Conservation (phyloP, 371 early-diverging fungal species). For the Mycotypha africana region DNA sequence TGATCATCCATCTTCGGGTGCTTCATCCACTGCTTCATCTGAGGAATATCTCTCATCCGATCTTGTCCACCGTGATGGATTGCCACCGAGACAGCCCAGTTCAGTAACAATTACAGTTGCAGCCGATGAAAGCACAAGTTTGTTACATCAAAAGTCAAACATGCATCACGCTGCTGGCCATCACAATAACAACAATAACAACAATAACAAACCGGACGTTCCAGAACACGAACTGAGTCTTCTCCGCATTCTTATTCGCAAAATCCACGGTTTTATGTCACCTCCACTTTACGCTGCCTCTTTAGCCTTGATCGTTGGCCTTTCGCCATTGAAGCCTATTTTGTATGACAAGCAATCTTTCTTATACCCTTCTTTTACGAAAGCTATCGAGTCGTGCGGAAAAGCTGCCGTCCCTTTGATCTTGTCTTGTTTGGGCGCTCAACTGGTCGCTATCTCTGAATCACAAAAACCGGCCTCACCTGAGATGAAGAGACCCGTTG, state of each 20-base stretch:
- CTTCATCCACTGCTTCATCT: no score
- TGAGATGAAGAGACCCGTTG: constrained; percentile 24
- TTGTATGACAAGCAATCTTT: constrained; percentile 46
- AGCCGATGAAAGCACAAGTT: not conserved
- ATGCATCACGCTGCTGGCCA: no score
- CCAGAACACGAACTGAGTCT: constrained; percentile 1
- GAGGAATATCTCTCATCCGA: no score
- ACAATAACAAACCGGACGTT: not conserved
- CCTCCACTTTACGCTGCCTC: constrained; percentile 64
- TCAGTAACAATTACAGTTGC: not conserved
- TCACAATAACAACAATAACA: not conserved
- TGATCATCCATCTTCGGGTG: no score
- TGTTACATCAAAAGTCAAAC: no score
- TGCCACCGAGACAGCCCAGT: not conserved
- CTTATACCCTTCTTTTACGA: constrained; percentile 51
- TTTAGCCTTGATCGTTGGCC: constrained; percentile 52
- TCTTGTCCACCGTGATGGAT: no score
- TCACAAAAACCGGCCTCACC: constrained; percentile 2
- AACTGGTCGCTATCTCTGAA: constrained; percentile 29
- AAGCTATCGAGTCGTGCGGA: constrained; percentile 61
- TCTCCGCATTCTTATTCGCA: no score
- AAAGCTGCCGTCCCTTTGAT: constrained; percentile 65
- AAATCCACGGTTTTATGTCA: no score
- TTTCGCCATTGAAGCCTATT: constrained; percentile 44
- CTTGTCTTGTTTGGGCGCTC: constrained; percentile 65